A percentile compares a stretch with the other conserved stretches of the same genome.
Evolutionary conservation across 2,329 filamentous ascomycete genomes (phyloP).

Genomic region (Colletotrichum acutatum): DNA sequence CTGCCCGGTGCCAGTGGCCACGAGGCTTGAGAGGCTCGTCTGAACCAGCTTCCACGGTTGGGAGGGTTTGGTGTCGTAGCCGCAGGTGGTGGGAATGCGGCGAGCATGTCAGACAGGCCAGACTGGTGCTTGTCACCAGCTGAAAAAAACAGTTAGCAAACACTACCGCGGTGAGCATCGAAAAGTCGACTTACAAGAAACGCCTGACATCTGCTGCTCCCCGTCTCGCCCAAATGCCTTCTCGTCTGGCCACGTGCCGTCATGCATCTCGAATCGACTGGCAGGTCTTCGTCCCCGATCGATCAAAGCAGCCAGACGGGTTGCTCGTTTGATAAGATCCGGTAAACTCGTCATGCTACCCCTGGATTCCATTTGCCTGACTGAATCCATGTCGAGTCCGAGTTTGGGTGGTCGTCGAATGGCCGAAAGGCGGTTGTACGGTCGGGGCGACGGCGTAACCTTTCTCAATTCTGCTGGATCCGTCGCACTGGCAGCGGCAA

Average conservation of each 20-base stretch:
- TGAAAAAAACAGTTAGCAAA: constrained; percentile 38
- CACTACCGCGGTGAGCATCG: not conserved
- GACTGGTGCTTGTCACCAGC: constrained; percentile 60
- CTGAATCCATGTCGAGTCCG: constrained; percentile 76
- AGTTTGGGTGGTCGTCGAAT: constrained; percentile 76
- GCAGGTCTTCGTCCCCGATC: constrained; percentile 79
- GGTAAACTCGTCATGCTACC: constrained; percentile 92
- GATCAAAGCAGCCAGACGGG: constrained; percentile 85
- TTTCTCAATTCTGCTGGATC: constrained; percentile 49
- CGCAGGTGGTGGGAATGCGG: constrained; percentile 72
- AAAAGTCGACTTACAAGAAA: constrained; percentile 36
- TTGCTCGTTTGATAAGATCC: constrained; percentile 90
- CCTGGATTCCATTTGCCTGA: constrained; percentile 82
- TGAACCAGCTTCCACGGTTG: constrained; percentile 59
- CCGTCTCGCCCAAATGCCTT: constrained; percentile 50
- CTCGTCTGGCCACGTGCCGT: constrained; percentile 62
- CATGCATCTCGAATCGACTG: constrained; percentile 64
- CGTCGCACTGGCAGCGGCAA: constrained; percentile 59
- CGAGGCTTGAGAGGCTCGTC: constrained; percentile 45
- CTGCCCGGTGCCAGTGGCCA: constrained; percentile 59
- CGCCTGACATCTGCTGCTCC: constrained; percentile 54
- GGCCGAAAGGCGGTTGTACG: constrained; percentile 62
- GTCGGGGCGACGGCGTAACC: constrained; percentile 41
- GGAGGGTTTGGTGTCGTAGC: constrained; percentile 57
- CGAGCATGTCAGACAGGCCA: constrained; percentile 72